A percentile compares a stretch with the other conserved stretches of the same genome.
phyloP scores from a whole-genome alignment of 192 early-diverging fungal species.

The Linnemannia elongata region DNA sequence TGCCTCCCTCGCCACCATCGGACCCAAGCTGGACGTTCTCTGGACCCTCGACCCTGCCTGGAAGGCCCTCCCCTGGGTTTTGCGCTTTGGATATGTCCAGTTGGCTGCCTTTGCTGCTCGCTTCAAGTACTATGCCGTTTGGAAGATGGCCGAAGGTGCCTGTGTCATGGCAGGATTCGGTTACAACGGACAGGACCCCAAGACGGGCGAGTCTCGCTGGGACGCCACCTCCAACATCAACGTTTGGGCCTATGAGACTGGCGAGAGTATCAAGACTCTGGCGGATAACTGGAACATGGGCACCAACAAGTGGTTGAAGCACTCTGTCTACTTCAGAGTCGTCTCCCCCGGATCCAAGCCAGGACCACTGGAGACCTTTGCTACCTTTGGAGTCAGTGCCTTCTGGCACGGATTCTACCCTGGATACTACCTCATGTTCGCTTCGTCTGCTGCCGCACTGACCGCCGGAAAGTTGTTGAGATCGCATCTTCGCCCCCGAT shows the following conservation, averaged over 20 bases:
- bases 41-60: conserved; percentile 51
- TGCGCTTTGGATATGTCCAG: conserved; percentile 72
- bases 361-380: conserved; percentile 70
- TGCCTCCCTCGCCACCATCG: conserved; percentile 50
- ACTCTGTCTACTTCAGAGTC: conserved; percentile 87
- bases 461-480: conserved; percentile 33
- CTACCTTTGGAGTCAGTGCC: conserved; percentile 87
- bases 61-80: conserved; percentile 32
- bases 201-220: conserved; percentile 72
- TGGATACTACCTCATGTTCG: conserved; percentile 80
- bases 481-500: conserved; percentile 22
- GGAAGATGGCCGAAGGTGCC: conserved; percentile 90
- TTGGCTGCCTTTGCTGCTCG: conserved; percentile 73
- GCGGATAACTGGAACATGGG: conserved; percentile 93
- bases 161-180: conserved; percentile 88
- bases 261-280: conserved; percentile 78
- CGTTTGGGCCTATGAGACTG: conserved; percentile 80
- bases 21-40: conserved; percentile 46
- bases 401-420: conserved; percentile 98
- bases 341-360: conserved; percentile 64
- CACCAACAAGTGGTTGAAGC: conserved; percentile 89
- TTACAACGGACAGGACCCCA: conserved; percentile 76
- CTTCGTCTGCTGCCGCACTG: conserved; percentile 25
- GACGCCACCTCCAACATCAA: conserved; percentile 81
- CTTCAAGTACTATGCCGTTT: conserved; percentile 91